Conservation (phyloP, 179 eudicot genomes). For the Beta lomatogona region DNA sequence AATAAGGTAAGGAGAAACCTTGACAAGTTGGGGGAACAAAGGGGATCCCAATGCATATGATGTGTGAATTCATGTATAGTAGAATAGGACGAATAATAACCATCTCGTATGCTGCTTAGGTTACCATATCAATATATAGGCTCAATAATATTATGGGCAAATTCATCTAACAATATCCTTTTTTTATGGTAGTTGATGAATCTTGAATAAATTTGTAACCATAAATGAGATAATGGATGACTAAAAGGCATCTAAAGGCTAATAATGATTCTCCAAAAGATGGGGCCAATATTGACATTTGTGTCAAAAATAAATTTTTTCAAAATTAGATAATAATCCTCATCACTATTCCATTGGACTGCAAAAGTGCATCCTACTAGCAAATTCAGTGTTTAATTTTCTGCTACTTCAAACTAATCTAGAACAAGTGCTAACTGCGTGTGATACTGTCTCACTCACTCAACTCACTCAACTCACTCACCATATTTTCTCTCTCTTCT, state of each 20-base stretch:
- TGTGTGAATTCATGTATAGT: background rate
- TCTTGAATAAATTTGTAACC: background rate
- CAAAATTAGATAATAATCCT: background rate
- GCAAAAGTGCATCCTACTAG: background rate
- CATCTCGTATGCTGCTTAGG: background rate
- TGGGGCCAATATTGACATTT: conserved; percentile 7
- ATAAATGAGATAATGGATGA: background rate
- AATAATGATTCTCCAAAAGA: background rate
- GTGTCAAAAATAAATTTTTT: background rate
- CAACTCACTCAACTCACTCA: background rate
- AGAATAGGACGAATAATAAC: background rate
- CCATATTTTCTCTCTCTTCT: background rate
- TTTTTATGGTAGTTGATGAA: background rate
- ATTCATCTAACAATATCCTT: background rate
- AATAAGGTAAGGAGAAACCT: too few species aligned
- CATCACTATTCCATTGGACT: conserved; percentile 19
- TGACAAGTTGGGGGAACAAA: too few species aligned
- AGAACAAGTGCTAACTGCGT: conserved; percentile 23
- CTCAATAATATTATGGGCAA: background rate
- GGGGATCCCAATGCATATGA: too few species aligned
- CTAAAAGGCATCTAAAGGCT: background rate
- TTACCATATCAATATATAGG: background rate
- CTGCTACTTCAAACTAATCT: background rate
- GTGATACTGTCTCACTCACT: conserved; percentile 10
- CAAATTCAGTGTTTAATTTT: background rate